A percentile compares a stretch with the other conserved stretches of the same genome.
Conservation (phyloP, 2,329 filamentous ascomycete genomes). For the Apiospora hydei region DNA sequence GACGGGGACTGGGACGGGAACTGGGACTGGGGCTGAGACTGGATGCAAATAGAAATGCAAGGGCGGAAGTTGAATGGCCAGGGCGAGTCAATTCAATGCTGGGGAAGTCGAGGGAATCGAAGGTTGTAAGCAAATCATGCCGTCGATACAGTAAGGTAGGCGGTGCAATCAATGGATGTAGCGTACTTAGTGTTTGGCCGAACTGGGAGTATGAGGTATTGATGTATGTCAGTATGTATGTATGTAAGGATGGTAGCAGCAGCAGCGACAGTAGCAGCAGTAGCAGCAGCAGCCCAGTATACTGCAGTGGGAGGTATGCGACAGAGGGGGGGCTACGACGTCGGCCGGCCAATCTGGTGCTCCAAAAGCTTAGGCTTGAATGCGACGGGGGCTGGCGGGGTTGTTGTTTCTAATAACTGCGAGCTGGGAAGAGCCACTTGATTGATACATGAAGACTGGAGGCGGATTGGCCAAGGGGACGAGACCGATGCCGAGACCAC, state of each 20-base stretch:
- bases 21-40: neutral
- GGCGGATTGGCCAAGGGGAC: neutral
- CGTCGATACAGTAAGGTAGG: neutral
- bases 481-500: neutral
- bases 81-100: conserved; percentile 19
- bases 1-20: neutral
- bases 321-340: conserved; percentile 16
- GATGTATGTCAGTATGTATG: neutral
- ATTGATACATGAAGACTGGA: neutral
- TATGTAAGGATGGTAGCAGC: neutral
- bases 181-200: conserved; percentile 12
- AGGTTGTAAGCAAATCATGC: conserved; percentile 16
- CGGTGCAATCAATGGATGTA: conserved; percentile 9
- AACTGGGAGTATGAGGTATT: conserved; percentile 19
- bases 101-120: neutral
- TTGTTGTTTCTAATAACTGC: neutral
- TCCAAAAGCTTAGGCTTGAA: conserved; percentile 13
- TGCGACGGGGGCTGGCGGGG: conserved; percentile 13
- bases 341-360: conserved; percentile 18
- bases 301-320: conserved; percentile 9
- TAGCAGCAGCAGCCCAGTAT: conserved; percentile 9
- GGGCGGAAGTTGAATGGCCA: conserved; percentile 8
- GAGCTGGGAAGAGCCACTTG: conserved; percentile 3
- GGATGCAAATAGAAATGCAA: neutral
- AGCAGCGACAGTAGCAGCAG: neutral